Percentiles rank a stretch among this genome's conserved stretches.
Conservation (phyloP, 805 yeast species). For the Wickerhamiella lipophila region DNA sequence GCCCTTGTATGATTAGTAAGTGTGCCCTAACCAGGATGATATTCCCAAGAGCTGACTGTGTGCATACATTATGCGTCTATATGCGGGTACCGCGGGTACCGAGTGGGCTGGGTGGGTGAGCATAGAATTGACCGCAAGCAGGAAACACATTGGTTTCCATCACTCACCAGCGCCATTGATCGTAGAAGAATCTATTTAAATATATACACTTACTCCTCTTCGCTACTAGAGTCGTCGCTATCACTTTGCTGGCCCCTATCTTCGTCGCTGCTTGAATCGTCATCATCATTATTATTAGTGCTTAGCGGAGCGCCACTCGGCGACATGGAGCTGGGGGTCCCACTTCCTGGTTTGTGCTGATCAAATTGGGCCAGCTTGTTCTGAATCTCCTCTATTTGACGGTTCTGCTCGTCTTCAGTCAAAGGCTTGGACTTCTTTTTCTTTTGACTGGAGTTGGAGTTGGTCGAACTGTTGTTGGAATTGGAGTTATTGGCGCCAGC, state of each 20-base stretch:
- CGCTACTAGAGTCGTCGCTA: constrained; percentile 28
- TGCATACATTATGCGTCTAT: too few relatives aligned
- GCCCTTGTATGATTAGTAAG: constrained; percentile 1
- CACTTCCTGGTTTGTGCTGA: constrained; percentile 21
- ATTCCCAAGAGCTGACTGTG: too few relatives aligned
- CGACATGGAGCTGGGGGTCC: constrained; percentile 5
- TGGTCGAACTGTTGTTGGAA: constrained; percentile 8
- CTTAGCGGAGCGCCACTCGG: neutral
- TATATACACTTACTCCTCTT: constrained; percentile 26
- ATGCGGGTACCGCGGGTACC: too few relatives aligned
- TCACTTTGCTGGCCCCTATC: constrained; percentile 18
- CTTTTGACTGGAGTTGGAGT: constrained; percentile 13
- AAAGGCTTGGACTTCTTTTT: constrained; percentile 44
- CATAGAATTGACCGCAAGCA: too few relatives aligned
- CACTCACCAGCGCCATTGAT: too few relatives aligned
- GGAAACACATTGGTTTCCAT: too few relatives aligned
- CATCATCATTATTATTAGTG: constrained; percentile 18
- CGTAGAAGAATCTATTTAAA: neutral
- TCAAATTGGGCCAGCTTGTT: constrained; percentile 66
- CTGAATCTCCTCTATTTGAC: constrained; percentile 58
- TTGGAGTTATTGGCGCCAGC: constrained; percentile 1
- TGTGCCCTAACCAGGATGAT: neutral
- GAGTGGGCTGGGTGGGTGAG: too few relatives aligned
- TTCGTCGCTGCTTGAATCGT: constrained; percentile 20
- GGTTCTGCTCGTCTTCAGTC: constrained; percentile 52